Base-by-base conservation (phyloP, 768 basidiomycete species). In the Boletus edulis region DNA sequence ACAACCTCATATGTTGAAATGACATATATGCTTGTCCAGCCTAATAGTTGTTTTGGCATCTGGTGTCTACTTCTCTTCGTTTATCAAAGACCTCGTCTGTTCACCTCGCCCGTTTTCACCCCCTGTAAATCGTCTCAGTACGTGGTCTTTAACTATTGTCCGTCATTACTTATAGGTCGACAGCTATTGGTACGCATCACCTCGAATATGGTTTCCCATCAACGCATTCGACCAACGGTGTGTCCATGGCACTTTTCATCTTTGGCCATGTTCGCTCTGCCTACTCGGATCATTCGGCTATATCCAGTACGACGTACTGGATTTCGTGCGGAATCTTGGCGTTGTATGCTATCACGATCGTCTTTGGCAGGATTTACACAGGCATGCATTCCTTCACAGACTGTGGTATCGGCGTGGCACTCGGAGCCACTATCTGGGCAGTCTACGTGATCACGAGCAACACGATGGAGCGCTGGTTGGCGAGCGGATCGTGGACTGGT, bases 181-280 rank as follows among this genome's bases (percentile, higher is more conserved):
- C 60, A 91, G 89, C 86, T 5, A 85, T 92, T 49, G 87, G 89
- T 14, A 80, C 75, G 1, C 89, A 91, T 64, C 90, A 93, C 61
- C 78, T 91, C 3, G 94, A 96, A 73, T 96, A 96, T 62, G 96
- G 96, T 22, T 96, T 98, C 66, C 95, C 94, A 0, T 96, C 94
- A 0, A 97, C 95, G 0, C 96, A 99, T 64, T 90, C 92, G 2
- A 92, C 94, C 9, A 96, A 97, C 69, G 83, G 85, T 51, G 80
- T 94, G 49, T 95, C 92, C 27, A 89, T 97, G 64, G 93, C 93
- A 0, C 79, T 98, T 4, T 91, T 91, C 72, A 77, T 91, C 56
- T 86, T 80, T 58, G 72, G 81, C 4, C 76, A 84, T 42, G 66
- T 85, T 48, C 79, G 85, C 65, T 72, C 72, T n/a, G 77, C 84